These are phyloP conservation scores for Carallia pectinifolia DNA, from an alignment of 345 rosid species.

Conservation along the genomic window DNA sequence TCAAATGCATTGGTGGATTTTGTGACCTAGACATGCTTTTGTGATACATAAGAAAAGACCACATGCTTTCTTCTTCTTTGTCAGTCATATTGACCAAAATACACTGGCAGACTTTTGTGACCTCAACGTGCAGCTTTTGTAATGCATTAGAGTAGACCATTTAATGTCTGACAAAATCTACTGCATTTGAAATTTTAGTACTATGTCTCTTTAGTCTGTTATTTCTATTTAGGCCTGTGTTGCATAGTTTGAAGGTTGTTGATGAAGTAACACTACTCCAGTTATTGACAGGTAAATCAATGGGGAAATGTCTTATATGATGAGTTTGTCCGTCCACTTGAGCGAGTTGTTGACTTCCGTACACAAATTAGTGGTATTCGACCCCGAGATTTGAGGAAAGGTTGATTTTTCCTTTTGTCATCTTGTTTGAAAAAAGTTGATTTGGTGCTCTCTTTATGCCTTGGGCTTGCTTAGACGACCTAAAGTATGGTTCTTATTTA, in stretches of 20 bases:
- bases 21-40: no score
- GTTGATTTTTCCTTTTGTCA: conserved; percentile 34
- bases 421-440: neutral
- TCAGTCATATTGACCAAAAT: no score
- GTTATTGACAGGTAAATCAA: conserved; percentile 68
- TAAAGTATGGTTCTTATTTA: no score
- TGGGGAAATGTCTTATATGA: conserved; percentile 90
- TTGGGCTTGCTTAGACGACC: neutral
- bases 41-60: no score
- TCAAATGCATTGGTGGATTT: no score
- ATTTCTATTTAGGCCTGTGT: no score
- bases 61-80: no score
- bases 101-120: no score
- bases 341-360: conserved; percentile 83
- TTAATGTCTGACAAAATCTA: no score
- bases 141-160: no score
- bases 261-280: conserved; percentile 5
- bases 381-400: conserved; percentile 74
- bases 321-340: conserved; percentile 94
- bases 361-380: conserved; percentile 91
- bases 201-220: neutral
- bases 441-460: neutral
- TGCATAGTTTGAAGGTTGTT: neutral
- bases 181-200: neutral
- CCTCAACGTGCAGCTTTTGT: no score